Evolutionary conservation across 805 yeast genomes (phyloP).

Genomic region (Myxozyma neotropica): DNA sequence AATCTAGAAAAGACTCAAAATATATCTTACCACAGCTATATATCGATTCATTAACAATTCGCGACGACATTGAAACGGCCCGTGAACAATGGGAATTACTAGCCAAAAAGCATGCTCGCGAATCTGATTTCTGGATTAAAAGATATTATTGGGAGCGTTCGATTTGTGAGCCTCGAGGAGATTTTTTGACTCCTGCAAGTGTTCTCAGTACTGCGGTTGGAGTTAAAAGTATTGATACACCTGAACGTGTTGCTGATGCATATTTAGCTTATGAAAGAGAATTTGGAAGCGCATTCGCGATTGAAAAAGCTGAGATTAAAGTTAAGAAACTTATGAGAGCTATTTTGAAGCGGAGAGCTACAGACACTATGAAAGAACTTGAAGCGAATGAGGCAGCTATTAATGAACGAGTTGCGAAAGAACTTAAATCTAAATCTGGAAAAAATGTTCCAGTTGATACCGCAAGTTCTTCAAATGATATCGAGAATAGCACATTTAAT

Average conservation of each 20-base stretch:
- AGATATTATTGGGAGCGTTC: slow-evolving; percentile 47
- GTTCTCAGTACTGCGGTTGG: slow-evolving; percentile 45
- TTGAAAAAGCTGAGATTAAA: slow-evolving; percentile 37
- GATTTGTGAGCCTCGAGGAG: slow-evolving; percentile 37
- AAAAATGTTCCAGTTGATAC: neutral
- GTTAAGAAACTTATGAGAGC: slow-evolving; percentile 39
- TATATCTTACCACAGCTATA: slow-evolving; percentile 17
- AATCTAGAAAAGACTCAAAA: slow-evolving; percentile 5
- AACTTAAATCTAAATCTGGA: neutral
- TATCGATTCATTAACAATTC: slow-evolving; percentile 13
- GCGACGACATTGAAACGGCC: slow-evolving; percentile 4
- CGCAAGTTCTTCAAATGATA: neutral
- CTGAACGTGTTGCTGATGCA: slow-evolving; percentile 54
- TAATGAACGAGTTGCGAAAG: slow-evolving; percentile 4
- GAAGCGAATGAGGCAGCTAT: slow-evolving; percentile 13
- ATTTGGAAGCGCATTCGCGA: slow-evolving; percentile 41
- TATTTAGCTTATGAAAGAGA: slow-evolving; percentile 47
- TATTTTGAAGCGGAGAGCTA: slow-evolving; percentile 22
- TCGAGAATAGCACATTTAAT: no score
- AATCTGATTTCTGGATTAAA: slow-evolving; percentile 54
- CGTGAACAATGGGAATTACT: slow-evolving; percentile 36
- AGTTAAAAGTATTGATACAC: slow-evolving; percentile 49
- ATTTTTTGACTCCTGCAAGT: slow-evolving; percentile 36
- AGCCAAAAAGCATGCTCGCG: slow-evolving; percentile 40
- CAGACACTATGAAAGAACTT: slow-evolving; percentile 25